phyloP scores from a whole-genome alignment of 129 eudicot genomes.

The Ambrosia artemisiifolia region DNA sequence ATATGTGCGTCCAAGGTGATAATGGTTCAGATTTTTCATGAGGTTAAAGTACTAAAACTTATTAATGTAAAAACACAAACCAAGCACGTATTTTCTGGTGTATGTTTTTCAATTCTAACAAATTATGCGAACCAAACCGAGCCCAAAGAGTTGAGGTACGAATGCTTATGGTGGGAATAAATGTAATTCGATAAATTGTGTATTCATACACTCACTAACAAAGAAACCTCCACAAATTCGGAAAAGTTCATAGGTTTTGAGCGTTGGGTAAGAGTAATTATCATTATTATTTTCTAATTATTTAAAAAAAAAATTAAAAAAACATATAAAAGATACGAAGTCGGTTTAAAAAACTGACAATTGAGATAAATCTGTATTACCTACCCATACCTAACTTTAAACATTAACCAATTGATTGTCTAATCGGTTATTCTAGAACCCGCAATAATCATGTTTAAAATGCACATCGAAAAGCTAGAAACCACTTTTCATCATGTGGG shows the following conservation, averaged over 20 bases:
- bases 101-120: neutral
- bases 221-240: no score
- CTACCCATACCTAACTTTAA: neutral
- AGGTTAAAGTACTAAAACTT: neutral
- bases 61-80: neutral
- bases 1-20: neutral
- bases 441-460: neutral
- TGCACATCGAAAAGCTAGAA: neutral
- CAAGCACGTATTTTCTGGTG: neutral
- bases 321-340: neutral
- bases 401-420: neutral
- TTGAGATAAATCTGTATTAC: neutral
- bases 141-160: no score
- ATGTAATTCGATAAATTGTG: no score
- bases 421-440: neutral
- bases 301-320: no score
- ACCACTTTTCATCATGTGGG: neutral
- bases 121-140: neutral
- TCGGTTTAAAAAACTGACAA: neutral
- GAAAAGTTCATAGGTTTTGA: no score
- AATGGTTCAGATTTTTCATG: neutral
- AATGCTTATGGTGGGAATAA: no score
- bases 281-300: neutral
- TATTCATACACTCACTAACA: no score
- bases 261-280: neutral